These are phyloP conservation scores for Ilex aquifolium DNA, from an alignment of 257 asterid genomes.

Conservation along the genomic window DNA sequence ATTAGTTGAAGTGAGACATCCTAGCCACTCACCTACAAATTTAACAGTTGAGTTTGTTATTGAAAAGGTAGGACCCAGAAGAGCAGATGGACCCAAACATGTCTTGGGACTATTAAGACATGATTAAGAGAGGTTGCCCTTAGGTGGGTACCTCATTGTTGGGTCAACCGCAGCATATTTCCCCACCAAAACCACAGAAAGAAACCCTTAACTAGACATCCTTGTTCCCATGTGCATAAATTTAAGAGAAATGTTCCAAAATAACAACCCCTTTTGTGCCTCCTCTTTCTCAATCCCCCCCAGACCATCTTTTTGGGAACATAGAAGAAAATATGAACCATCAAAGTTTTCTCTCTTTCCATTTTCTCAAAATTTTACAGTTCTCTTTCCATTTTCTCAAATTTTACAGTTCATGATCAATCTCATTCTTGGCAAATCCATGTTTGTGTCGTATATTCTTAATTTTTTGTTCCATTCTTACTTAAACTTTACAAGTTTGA, in stretches of 20 bases:
- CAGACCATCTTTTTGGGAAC: background rate
- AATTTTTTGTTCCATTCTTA: no score
- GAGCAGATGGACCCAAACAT: slow-evolving; percentile 39
- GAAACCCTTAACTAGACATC: slow-evolving; percentile 27
- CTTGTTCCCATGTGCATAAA: slow-evolving; percentile 45
- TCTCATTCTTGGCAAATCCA: background rate
- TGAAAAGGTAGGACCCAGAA: slow-evolving; percentile 34
- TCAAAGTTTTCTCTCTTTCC: background rate
- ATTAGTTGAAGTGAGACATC: background rate
- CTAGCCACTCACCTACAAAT: background rate
- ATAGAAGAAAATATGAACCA: background rate
- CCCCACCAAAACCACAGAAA: slow-evolving; percentile 37
- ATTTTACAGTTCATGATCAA: background rate
- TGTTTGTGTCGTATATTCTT: background rate
- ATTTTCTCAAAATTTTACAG: background rate
- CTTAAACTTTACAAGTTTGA: no score
- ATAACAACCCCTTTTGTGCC: slow-evolving; percentile 13
- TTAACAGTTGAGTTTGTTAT: background rate
- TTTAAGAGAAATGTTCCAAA: slow-evolving; percentile 43
- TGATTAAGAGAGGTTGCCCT: slow-evolving; percentile 25
- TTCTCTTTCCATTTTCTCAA: background rate
- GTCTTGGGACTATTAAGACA: slow-evolving; percentile 50
- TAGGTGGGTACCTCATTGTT: slow-evolving; percentile 29
- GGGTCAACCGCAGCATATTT: slow-evolving; percentile 27
- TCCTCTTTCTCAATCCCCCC: background rate